Conservation (phyloP, 2,329 filamentous ascomycete genomes). For the Nemania sp. region DNA sequence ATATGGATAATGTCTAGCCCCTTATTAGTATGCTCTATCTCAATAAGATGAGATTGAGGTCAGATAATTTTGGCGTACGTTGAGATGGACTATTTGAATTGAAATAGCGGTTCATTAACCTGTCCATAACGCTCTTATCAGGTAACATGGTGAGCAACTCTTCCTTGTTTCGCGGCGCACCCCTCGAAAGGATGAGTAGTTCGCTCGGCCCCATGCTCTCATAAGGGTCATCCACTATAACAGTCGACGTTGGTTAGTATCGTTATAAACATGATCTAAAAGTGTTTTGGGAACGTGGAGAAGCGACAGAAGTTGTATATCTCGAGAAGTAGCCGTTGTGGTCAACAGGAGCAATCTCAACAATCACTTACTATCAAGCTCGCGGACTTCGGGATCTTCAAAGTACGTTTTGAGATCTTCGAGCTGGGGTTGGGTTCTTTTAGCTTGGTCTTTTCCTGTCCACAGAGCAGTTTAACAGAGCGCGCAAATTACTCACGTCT, state of each 20-base stretch:
- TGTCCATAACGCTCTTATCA: conserved; percentile 60
- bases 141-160: conserved; percentile 64
- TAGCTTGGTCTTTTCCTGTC: conserved; percentile 26
- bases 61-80: conserved; percentile 53
- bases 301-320: neutral
- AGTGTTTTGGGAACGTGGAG: neutral
- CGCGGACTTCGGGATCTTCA: conserved; percentile 59
- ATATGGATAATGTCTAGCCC: conserved; percentile 63
- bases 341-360: neutral
- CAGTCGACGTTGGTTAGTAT: neutral
- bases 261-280: neutral
- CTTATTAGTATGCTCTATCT: conserved; percentile 29
- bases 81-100: conserved; percentile 64
- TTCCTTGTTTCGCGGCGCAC: conserved; percentile 55
- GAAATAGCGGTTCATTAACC: conserved; percentile 66
- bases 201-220: conserved; percentile 55
- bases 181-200: conserved; percentile 57
- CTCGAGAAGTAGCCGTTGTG: neutral
- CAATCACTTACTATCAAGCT: conserved; percentile 40
- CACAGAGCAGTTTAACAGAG: neutral
- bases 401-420: conserved; percentile 71
- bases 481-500: conserved; percentile 59
- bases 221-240: conserved; percentile 47
- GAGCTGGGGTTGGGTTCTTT: conserved; percentile 56
- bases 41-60: conserved; percentile 7